Percentiles rank a stretch among this genome's conserved stretches.
Conservation (phyloP, 768 basidiomycete genomes). For the Trametes cinnabarina region DNA sequence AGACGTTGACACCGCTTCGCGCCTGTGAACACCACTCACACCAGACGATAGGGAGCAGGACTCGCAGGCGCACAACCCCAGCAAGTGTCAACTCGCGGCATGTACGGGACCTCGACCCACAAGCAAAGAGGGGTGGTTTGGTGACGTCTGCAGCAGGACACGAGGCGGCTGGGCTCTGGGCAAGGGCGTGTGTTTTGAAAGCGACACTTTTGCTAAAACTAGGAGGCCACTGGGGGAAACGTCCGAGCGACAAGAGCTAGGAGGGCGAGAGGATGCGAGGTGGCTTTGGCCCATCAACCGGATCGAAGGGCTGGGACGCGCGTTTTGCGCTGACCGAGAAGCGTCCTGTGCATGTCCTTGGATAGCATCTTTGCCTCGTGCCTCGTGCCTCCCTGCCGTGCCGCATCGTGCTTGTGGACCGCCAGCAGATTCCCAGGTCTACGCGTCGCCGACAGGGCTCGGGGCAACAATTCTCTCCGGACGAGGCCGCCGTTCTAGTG, state of each 20-base stretch:
- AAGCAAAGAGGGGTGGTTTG: conserved; percentile 2
- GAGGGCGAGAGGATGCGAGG: conserved; percentile 1
- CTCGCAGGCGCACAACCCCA: not conserved
- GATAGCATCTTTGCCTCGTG: conserved; percentile 4
- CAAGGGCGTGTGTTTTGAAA: conserved; percentile 1
- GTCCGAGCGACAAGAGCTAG: conserved; percentile 5
- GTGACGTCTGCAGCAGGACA: not conserved
- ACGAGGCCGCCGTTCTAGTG: conserved; percentile 6
- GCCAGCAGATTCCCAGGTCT: conserved; percentile 7
- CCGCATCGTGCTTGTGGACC: conserved; percentile 13
- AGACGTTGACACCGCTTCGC: conserved; percentile 1
- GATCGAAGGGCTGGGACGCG: conserved; percentile 3
- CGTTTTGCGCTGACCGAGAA: conserved; percentile 1
- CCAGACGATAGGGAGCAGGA: conserved; percentile 1
- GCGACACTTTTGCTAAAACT: conserved; percentile 8
- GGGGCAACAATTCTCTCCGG: conserved; percentile 4
- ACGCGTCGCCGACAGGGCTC: conserved; percentile 7
- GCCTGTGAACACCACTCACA: conserved; percentile 6
- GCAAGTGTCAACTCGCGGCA: conserved; percentile 8
- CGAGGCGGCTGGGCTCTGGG: conserved; percentile 11
- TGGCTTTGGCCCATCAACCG: conserved; percentile 6
- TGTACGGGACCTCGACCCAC: conserved; percentile 3
- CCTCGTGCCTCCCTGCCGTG: conserved; percentile 14
- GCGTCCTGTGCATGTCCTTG: conserved; percentile 6
- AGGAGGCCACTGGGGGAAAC: conserved; percentile 1